Evolutionary conservation across 345 rosid genomes (phyloP).

Genomic region (Laguncularia racemosa): DNA sequence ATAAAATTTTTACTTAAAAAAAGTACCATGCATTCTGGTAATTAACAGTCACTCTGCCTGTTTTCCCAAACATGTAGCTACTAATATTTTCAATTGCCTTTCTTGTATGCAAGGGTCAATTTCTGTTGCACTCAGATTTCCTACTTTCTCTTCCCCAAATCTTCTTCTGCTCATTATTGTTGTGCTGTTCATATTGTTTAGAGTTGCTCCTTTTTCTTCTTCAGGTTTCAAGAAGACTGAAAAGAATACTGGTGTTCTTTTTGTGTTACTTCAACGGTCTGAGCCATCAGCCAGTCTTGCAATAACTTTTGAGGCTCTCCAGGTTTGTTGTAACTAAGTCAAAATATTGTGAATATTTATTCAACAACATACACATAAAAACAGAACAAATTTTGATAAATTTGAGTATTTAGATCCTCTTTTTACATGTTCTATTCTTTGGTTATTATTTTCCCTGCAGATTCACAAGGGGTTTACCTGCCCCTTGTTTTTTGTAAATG

Average conservation of each 20-base stretch:
- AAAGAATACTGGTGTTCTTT: constrained; percentile 48
- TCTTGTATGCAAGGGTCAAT: too few species aligned
- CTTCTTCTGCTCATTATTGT: not conserved
- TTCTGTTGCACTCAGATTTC: not conserved
- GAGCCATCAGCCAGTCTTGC: constrained; percentile 40
- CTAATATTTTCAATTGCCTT: too few species aligned
- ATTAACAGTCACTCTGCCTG: too few species aligned
- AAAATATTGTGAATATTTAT: not conserved
- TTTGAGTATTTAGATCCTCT: not conserved
- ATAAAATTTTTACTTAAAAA: too few species aligned
- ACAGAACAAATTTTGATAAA: too few species aligned
- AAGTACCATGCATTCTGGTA: too few species aligned
- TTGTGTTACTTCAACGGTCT: constrained; percentile 44
- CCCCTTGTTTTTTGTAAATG: too few species aligned
- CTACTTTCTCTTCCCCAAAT: not conserved
- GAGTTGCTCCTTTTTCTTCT: constrained; percentile 13
- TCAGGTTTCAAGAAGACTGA: constrained; percentile 48
- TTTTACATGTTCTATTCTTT: not conserved
- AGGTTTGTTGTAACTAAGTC: constrained; percentile 26
- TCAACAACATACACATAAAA: too few species aligned
- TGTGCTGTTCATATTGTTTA: not conserved
- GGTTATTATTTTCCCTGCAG: too few species aligned
- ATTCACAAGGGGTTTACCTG: too few species aligned
- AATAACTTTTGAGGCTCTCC: constrained; percentile 79
- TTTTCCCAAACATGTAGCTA: too few species aligned